Evolutionary conservation across 805 yeast genomes (phyloP).

Genomic region (Cyberlindnera saturnus): DNA sequence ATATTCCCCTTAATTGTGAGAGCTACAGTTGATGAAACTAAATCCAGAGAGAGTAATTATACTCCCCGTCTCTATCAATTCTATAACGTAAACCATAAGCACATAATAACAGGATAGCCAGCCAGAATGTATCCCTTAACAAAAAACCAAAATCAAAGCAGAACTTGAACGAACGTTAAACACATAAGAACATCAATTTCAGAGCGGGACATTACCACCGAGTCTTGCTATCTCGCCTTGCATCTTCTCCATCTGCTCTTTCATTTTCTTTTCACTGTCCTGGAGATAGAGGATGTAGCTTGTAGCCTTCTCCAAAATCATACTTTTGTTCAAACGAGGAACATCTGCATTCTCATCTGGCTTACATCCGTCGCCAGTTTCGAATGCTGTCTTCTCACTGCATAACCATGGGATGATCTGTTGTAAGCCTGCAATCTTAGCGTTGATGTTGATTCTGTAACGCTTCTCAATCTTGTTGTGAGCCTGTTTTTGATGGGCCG

Average conservation of each 20-base stretch:
- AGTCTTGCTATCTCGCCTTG: conserved; percentile 22
- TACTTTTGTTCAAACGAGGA: conserved; percentile 54
- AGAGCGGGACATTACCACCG: conserved; percentile 12
- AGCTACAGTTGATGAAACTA: too few species aligned
- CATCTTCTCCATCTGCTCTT: conserved; percentile 25
- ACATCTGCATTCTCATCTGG: conserved; percentile 14
- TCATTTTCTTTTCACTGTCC: conserved; percentile 37
- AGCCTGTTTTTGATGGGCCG: conserved; percentile 58
- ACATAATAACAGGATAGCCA: not conserved
- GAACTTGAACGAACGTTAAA: not conserved
- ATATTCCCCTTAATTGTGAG: too few species aligned
- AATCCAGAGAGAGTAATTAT: not conserved
- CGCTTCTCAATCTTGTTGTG: conserved; percentile 70
- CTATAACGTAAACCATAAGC: conserved; percentile 9
- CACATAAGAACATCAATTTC: not conserved
- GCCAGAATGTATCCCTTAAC: not conserved
- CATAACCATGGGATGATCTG: conserved; percentile 65
- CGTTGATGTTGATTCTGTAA: conserved; percentile 65
- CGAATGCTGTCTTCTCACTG: conserved; percentile 56
- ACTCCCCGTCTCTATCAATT: not conserved
- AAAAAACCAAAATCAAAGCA: not conserved
- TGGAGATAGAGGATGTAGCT: conserved; percentile 51
- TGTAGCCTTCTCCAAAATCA: conserved; percentile 64
- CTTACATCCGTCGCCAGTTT: conserved; percentile 27
- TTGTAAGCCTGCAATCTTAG: conserved; percentile 63